Percentiles rank a stretch among this genome's conserved stretches.
phyloP scores from a whole-genome alignment of 2,329 filamentous ascomycete genomes.

The Ophiostoma ulmi region DNA sequence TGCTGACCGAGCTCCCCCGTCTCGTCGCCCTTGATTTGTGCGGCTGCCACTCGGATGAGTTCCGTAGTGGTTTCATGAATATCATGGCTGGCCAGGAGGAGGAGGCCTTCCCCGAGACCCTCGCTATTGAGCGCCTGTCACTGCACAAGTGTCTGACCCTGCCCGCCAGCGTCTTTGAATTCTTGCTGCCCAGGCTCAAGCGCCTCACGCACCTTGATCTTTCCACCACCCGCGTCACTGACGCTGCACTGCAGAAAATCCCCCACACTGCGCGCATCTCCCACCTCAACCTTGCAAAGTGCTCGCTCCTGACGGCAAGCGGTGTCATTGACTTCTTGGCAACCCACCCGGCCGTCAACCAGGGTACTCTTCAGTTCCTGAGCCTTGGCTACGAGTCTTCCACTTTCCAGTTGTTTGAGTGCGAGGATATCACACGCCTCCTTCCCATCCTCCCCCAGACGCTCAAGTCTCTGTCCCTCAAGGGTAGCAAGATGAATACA shows the following conservation, averaged over 20 bases:
- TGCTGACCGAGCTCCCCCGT: slow-evolving; percentile 61
- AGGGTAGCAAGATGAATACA: slow-evolving; percentile 64
- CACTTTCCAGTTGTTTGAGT: slow-evolving; percentile 65
- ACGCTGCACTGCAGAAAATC: slow-evolving; percentile 64
- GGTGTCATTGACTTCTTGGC: slow-evolving; percentile 65
- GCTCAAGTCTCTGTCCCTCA: slow-evolving; percentile 68
- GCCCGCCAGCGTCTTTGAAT: slow-evolving; percentile 61
- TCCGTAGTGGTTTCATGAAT: slow-evolving; percentile 60
- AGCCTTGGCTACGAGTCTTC: slow-evolving; percentile 68
- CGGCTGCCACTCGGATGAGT: slow-evolving; percentile 63
- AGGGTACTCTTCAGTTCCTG: slow-evolving; percentile 59
- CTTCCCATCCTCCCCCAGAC: slow-evolving; percentile 61
- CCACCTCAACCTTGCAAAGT: slow-evolving; percentile 73
- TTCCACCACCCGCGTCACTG: slow-evolving; percentile 70
- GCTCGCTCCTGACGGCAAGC: slow-evolving; percentile 61
- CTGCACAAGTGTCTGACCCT: slow-evolving; percentile 75
- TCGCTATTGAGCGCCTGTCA: slow-evolving; percentile 63
- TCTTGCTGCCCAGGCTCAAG: slow-evolving; percentile 63
- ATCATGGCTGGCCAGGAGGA: slow-evolving; percentile 37
- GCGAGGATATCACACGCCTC: slow-evolving; percentile 59
- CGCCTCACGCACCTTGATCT: slow-evolving; percentile 72
- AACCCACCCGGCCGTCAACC: slow-evolving; percentile 61
- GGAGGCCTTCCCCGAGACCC: slow-evolving; percentile 40
- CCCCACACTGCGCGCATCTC: slow-evolving; percentile 67
- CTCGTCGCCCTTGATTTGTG: slow-evolving; percentile 71